Percentiles rank a stretch among this genome's conserved stretches.
Evolutionary conservation across 345 rosid species (phyloP).

Genomic region (Acer negundo): DNA sequence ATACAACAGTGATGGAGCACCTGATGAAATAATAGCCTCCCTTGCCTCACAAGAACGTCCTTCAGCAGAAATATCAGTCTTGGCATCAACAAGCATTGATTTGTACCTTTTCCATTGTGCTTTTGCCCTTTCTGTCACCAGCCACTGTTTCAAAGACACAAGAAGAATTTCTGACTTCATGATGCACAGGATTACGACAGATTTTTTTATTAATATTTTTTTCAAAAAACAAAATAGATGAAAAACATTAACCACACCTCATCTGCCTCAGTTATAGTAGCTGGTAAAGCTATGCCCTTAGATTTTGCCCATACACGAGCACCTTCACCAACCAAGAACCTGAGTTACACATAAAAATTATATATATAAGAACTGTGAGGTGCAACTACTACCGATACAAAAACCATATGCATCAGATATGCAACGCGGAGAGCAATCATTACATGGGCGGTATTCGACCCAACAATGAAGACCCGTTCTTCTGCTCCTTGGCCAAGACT

Average conservation of each 20-base stretch:
- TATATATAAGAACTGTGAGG: background rate
- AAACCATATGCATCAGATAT: background rate
- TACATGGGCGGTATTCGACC: slow-evolving; percentile 98
- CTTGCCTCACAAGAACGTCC: slow-evolving; percentile 20
- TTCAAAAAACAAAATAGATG: background rate
- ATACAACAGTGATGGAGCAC: slow-evolving; percentile 20
- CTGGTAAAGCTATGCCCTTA: slow-evolving; percentile 55
- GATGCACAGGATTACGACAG: background rate
- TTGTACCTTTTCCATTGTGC: slow-evolving; percentile 75
- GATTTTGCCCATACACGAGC: slow-evolving; percentile 78
- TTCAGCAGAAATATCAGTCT: slow-evolving; percentile 22
- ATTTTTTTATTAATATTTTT: background rate
- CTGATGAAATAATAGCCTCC: slow-evolving; percentile 30
- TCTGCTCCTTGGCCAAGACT: slow-evolving; percentile 74
- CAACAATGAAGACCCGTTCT: slow-evolving; percentile 58
- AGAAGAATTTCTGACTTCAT: background rate
- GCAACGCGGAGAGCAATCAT: slow-evolving; percentile 20
- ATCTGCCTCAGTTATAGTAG: slow-evolving; percentile 55
- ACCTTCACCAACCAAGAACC: slow-evolving; percentile 98
- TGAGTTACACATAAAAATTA: slow-evolving; percentile 14
- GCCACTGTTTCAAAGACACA: slow-evolving; percentile 57
- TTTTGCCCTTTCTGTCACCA: slow-evolving; percentile 79
- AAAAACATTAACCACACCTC: slow-evolving; percentile 46
- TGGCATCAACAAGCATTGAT: slow-evolving; percentile 64
- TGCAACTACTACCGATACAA: background rate